Base-by-base conservation (phyloP, 768 basidiomycete genomes). In the Leccinum subtestaceum region DNA sequence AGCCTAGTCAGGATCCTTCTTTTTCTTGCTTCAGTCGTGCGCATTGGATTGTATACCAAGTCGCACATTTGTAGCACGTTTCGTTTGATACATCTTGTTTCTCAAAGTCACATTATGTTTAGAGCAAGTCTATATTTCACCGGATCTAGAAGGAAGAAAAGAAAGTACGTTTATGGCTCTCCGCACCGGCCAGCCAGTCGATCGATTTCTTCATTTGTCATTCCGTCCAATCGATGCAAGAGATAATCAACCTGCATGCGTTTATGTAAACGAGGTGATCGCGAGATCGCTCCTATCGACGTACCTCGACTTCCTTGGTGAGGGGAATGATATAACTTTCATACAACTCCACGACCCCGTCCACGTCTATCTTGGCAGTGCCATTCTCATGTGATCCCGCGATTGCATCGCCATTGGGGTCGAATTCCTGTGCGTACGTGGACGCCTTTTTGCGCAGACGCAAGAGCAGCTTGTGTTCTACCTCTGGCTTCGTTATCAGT, bases 231-330 rank as follows among this genome's bases (percentile, higher is more conserved):
- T 56, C 97, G 83, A 61, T 84, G 86, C 8, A 98, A 75, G n/a
- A 99, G 83, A 74, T 99, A 99, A 53, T 98, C 94, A 40, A 98
- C 92, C 95, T 98, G 12, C 38, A 57, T 15, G 23, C 13, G 17
- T 48, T 66, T 45, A 43, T 49, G 40, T 50, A 7, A 50, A 55
- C 43, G 43, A 45, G 5, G 48, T 43, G 55, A 55, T 40, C 23
- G 13, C 10, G 52, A 25, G 31, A 48, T 5, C 15, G 48, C 46
- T 27, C 57, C 23, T 23, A 13, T 66, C 76, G 2, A 57, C 81
- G 50, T 70, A 96, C 96, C 92, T 99, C 97, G 58, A 99, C 93
- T 70, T 97, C 94, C 74, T 96, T 98, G 1, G 97, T 99, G 63
- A 99, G 73, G 9, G 97, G 97, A 59, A 99, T 99, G 63, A 99